A percentile compares a stretch with the other conserved stretches of the same genome.
Conservation (phyloP, 169 alveolate species). For the Miamiensis avidus region DNA sequence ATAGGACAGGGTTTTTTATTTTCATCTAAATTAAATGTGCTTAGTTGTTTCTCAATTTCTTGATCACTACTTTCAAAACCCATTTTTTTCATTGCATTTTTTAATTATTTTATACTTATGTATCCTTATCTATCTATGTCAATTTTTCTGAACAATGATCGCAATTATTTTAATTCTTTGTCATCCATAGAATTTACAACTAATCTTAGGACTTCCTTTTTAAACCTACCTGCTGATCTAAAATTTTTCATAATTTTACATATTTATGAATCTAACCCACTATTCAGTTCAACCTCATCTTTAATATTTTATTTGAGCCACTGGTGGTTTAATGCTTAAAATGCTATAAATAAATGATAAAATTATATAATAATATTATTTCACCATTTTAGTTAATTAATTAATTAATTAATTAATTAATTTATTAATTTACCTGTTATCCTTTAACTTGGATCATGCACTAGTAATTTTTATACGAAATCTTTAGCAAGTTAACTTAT, state of each 20-base stretch:
- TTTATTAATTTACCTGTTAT: not conserved
- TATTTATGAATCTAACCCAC: not conserved
- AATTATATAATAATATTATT: too few species aligned
- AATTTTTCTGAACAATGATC: conserved; percentile 6
- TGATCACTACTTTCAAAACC: conserved; percentile 30
- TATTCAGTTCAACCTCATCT: not conserved
- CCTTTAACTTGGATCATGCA: not conserved
- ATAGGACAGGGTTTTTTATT: conserved; percentile 49
- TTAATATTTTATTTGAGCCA: not conserved
- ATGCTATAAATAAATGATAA: too few species aligned
- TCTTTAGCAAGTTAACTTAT: not conserved
- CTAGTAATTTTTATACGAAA: not conserved
- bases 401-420: too few species aligned
- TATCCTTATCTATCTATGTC: conserved; percentile 42
- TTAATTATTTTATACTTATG: conserved; percentile 50
- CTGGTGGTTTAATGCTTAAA: not conserved
- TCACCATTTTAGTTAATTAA: not conserved
- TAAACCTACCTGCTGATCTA: conserved; percentile 31
- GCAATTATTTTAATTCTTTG: conserved; percentile 19
- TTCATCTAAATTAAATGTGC: conserved; percentile 55
- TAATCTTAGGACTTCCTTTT: conserved; percentile 38
- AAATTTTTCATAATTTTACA: conserved; percentile 22
- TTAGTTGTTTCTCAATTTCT: conserved; percentile 46
- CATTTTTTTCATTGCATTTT: conserved; percentile 28
- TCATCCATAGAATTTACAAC: conserved; percentile 29